Evolutionary conservation across 306 rosid species (phyloP), one percentile per base, ranked within the genome.

Genomic region (Casuarina equisetifolia): DNA sequence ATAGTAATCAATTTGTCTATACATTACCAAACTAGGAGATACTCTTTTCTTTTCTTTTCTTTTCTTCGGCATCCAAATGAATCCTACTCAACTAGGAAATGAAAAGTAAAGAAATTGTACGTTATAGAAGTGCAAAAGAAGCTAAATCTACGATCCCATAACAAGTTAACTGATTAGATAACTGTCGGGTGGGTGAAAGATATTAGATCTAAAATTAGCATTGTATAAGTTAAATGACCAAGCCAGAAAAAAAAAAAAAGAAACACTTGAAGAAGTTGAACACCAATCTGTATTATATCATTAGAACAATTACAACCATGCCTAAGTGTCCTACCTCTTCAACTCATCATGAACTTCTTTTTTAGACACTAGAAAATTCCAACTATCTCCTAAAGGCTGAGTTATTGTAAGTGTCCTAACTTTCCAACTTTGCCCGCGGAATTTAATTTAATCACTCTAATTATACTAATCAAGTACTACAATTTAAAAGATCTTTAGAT

Each of bases 341-440:
- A 54, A 70, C 32, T 42, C 53, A 45, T 75, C 54, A 39, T 73
- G 38, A 76, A 42, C 63, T 49, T 69, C 3, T 16, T 63, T 43
- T 8, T n/a, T 38, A 25, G 32, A 25, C 32, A 25, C 32, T 25
- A 25, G 32, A 72, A 43, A 43, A 11, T 61, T 20, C 48, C 20
- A 19, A 5, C 35, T 40, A 19, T 42, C 64, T 11, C 39, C 4
- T 54, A 63, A 72, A 62, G 55, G 61, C 35, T 71, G 53, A 5
- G 3, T 13, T 40, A 69, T 19, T 16, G 0, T 52, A 11, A 9
- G 20, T 36, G 32, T 78, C 61, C 42, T 42, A 58, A 70, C 36
- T 13, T 36, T 17, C 32, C 32, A 75, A 46, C 52, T 57, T 3
- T 54, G 3, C 16, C n/a, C 48, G 6, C 25, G 16, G 19, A 49